These are phyloP conservation scores for Pyrenophora teres DNA, from an alignment of 2,329 filamentous ascomycete species.

Conservation along the genomic window DNA sequence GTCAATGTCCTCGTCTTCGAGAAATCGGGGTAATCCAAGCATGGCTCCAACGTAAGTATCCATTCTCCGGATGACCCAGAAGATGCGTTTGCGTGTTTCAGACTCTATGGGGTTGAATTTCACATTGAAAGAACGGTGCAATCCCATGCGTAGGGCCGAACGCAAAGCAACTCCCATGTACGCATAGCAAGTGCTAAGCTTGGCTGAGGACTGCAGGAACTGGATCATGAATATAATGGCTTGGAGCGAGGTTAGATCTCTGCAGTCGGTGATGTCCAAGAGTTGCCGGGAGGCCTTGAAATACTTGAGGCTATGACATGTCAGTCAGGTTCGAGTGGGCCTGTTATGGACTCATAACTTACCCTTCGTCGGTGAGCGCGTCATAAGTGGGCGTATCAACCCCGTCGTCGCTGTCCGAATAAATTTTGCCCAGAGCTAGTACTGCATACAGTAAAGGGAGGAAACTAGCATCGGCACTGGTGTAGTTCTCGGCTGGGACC, in stretches of 20 bases:
- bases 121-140: constrained; percentile 55
- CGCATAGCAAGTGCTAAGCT: constrained; percentile 58
- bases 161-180: constrained; percentile 58
- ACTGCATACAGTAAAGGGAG: constrained; percentile 56
- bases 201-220: constrained; percentile 58
- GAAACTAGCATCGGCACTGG: constrained; percentile 53
- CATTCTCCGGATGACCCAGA: constrained; percentile 58
- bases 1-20: constrained; percentile 57
- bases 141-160: constrained; percentile 56
- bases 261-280: constrained; percentile 59
- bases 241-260: constrained; percentile 56
- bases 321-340: constrained; percentile 16
- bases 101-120: constrained; percentile 56
- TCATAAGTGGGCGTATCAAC: constrained; percentile 51
- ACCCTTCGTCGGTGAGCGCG: constrained; percentile 55
- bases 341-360: constrained; percentile 10
- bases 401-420: constrained; percentile 47
- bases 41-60: constrained; percentile 59
- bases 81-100: constrained; percentile 57
- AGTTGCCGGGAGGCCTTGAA: constrained; percentile 55
- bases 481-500: constrained; percentile 57
- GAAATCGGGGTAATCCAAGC: constrained; percentile 55
- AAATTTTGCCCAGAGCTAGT: constrained; percentile 55
- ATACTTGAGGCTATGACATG: constrained; percentile 51
- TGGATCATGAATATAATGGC: constrained; percentile 60